Conservation (phyloP, 495 filamentous ascomycete genomes). For the Echria macrotheca region DNA sequence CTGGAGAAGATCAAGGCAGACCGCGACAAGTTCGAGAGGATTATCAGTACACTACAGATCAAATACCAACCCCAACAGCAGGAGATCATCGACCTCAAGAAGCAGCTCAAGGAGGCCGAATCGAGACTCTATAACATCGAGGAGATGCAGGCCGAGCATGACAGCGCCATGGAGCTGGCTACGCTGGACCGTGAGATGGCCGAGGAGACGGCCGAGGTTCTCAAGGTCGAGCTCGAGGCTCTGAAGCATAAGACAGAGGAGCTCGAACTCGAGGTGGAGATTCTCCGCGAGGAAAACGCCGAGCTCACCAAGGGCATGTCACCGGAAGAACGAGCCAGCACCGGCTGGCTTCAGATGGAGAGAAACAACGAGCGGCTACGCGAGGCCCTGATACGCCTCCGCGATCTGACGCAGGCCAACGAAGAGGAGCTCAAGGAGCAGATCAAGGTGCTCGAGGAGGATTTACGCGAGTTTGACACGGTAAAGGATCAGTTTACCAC, state of each 20-base stretch:
- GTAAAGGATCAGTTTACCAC: constrained; percentile 67
- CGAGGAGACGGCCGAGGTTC: constrained; percentile 79
- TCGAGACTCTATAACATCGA: constrained; percentile 63
- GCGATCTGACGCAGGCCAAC: constrained; percentile 80
- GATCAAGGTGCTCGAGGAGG: constrained; percentile 72
- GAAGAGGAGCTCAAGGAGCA: constrained; percentile 73
- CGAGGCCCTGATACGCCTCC: constrained; percentile 74
- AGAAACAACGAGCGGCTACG: constrained; percentile 81
- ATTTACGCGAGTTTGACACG: constrained; percentile 63
- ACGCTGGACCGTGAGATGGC: constrained; percentile 93
- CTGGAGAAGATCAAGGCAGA: constrained; percentile 74
- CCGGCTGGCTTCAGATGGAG: constrained; percentile 89
- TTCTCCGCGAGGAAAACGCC: constrained; percentile 80
- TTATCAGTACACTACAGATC: constrained; percentile 85
- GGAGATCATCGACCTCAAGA: constrained; percentile 70
- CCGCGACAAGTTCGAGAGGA: constrained; percentile 76
- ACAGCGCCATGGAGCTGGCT: constrained; percentile 78
- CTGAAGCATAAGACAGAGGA: constrained; percentile 73
- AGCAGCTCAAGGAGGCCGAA: constrained; percentile 71
- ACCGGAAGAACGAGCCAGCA: constrained; percentile 77
- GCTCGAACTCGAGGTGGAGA: constrained; percentile 78
- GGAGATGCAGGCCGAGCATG: constrained; percentile 71
- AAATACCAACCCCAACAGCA: constrained; percentile 85
- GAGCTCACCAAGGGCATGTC: constrained; percentile 79
- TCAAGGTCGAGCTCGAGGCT: constrained; percentile 74